Percentiles rank a stretch among this genome's conserved stretches.
Conservation (phyloP, 805 yeast genomes). For the Ogataea degrootiae region DNA sequence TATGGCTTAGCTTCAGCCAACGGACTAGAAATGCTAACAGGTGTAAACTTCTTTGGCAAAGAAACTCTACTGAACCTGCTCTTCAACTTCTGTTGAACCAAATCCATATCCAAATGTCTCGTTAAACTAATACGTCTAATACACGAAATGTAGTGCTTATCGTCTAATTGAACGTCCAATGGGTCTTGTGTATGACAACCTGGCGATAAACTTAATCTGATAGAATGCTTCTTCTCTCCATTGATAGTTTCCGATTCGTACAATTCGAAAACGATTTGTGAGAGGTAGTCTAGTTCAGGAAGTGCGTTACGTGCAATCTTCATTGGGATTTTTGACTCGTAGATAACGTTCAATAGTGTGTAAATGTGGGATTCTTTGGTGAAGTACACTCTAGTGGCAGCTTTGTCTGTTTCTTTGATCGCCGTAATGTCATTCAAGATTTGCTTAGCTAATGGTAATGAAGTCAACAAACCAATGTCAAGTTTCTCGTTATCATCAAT, state of each 20-base stretch:
- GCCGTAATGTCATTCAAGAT: slow-evolving; percentile 73
- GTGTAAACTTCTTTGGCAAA: slow-evolving; percentile 86
- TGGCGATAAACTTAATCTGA: slow-evolving; percentile 88
- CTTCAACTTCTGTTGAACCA: slow-evolving; percentile 75
- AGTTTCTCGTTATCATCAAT: slow-evolving; percentile 91
- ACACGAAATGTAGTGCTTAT: slow-evolving; percentile 93
- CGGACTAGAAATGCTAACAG: slow-evolving; percentile 74
- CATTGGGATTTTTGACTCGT: slow-evolving; percentile 92
- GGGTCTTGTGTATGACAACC: slow-evolving; percentile 99
- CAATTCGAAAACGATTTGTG: slow-evolving; percentile 90
- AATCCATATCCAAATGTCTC: slow-evolving; percentile 87
- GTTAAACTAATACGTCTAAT: slow-evolving; percentile 88
- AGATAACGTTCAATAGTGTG: slow-evolving; percentile 83
- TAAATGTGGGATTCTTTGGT: slow-evolving; percentile 97
- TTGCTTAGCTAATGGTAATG: slow-evolving; percentile 88
- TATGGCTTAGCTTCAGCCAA: slow-evolving; percentile 16
- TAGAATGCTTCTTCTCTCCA: slow-evolving; percentile 78
- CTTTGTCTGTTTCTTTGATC: slow-evolving; percentile 73
- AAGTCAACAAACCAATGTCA: slow-evolving; percentile 92
- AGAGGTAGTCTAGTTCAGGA: slow-evolving; percentile 92
- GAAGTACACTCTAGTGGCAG: slow-evolving; percentile 85
- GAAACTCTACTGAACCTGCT: slow-evolving; percentile 82
- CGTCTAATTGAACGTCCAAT: slow-evolving; percentile 91
- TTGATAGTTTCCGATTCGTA: slow-evolving; percentile 73
- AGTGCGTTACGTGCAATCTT: slow-evolving; percentile 90